These are phyloP conservation scores for Stenogyne calaminthoides DNA, from an alignment of 305 asterid species.

Conservation along the genomic window DNA sequence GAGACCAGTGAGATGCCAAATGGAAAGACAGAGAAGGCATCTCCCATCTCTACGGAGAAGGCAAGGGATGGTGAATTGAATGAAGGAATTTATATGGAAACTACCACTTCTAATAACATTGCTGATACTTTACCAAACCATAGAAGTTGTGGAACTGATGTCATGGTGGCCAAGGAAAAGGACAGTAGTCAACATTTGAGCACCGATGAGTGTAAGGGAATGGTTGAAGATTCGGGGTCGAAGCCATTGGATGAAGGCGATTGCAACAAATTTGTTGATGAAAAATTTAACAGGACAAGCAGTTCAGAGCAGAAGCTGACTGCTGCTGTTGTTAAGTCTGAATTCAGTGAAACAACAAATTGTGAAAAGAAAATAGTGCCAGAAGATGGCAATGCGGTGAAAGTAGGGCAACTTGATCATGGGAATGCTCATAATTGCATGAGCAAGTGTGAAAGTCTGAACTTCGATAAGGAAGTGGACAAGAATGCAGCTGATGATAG, in stretches of 20 bases:
- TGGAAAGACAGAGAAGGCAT: constrained; percentile 21
- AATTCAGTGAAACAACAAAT: constrained; percentile 32
- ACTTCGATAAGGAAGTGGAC: constrained; percentile 26
- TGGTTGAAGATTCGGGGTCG: constrained; percentile 31
- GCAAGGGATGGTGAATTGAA: constrained; percentile 37
- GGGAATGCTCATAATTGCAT: constrained; percentile 17
- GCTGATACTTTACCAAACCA: constrained; percentile 29
- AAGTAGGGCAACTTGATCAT: constrained; percentile 35
- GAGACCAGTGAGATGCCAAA: constrained; percentile 37
- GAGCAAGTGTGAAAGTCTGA: constrained; percentile 36
- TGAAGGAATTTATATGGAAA: constrained; percentile 36
- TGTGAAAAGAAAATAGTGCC: constrained; percentile 33
- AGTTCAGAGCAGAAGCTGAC: constrained; percentile 6
- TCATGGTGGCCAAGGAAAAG: constrained; percentile 31
- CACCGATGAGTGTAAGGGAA: constrained; percentile 31
- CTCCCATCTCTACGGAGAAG: constrained; percentile 30
- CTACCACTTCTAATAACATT: constrained; percentile 24
- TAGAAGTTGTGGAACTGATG: constrained; percentile 31
- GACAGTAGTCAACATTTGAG: constrained; percentile 19
- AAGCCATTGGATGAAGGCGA: constrained; percentile 26
- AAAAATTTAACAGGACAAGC: constrained; percentile 26
- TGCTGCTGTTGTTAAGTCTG: constrained; percentile 35
- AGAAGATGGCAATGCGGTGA: constrained; percentile 33
- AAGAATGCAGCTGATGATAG: constrained; percentile 26
- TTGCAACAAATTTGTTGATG: constrained; percentile 28